Conservation (phyloP, 1,284 basidiomycete species). For the Cryptococcus neoformans region DNA sequence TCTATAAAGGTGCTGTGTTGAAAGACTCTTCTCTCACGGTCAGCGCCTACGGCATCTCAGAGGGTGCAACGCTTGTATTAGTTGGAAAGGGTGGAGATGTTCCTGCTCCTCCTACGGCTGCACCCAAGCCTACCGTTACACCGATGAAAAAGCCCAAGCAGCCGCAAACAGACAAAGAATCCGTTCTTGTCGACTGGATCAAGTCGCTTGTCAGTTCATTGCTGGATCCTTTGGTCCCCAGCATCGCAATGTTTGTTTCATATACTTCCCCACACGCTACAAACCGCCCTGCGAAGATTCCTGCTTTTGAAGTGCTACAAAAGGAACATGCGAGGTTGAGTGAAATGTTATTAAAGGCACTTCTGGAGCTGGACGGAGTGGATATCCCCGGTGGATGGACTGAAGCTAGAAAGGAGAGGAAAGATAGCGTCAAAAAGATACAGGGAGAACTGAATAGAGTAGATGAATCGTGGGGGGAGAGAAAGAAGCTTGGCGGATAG, state of each 20-base stretch:
- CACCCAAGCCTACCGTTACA: neutral
- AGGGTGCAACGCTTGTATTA: slow-evolving; percentile 42
- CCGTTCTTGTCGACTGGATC: slow-evolving; percentile 45
- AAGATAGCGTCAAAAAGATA: slow-evolving; percentile 50
- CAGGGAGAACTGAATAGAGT: slow-evolving; percentile 49
- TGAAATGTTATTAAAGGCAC: slow-evolving; percentile 50
- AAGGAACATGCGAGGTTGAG: slow-evolving; percentile 47
- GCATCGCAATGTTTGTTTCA: slow-evolving; percentile 36
- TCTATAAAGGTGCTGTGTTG: slow-evolving; percentile 49
- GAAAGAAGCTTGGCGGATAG: slow-evolving; percentile 38
- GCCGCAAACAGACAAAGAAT: slow-evolving; percentile 41
- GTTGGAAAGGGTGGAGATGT: slow-evolving; percentile 41
- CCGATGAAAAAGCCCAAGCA: slow-evolving; percentile 36
- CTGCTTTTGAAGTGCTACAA: slow-evolving; percentile 39
- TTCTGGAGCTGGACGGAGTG: slow-evolving; percentile 52
- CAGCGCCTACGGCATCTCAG: slow-evolving; percentile 44
- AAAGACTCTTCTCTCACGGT: slow-evolving; percentile 48
- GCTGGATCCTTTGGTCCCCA: slow-evolving; percentile 32
- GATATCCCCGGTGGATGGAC: slow-evolving; percentile 48
- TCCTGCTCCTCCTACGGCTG: slow-evolving; percentile 16
- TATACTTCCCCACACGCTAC: slow-evolving; percentile 31
- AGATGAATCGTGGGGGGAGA: slow-evolving; percentile 49
- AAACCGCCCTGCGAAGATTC: slow-evolving; percentile 36
- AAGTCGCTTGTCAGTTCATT: slow-evolving; percentile 24
- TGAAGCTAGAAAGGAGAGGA: slow-evolving; percentile 51